Base-by-base conservation (phyloP, 2,329 filamentous ascomycete species). In the Helotiales sp. region DNA sequence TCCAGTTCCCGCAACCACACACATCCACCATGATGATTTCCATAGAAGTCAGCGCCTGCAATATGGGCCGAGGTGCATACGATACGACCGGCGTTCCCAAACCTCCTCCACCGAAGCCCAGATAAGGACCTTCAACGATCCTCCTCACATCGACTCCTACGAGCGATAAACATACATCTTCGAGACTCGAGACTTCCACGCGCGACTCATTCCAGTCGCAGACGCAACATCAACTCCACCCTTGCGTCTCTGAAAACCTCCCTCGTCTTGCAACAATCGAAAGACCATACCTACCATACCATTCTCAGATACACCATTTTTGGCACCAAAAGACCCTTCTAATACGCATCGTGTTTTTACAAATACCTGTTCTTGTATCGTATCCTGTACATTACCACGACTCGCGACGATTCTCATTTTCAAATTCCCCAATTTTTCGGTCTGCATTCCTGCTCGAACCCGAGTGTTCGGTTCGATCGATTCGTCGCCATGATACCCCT, bases 21-120 rank as follows among this genome's bases (percentile, higher is more conserved):
- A 69, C 40, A 43, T 60, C 45, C 64, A 73, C 63, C 40, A 73
- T 76, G 74, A 73, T 75, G 74, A 73, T 75, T 64, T 73, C 72
- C 60, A 69, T 63, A 72, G 72, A 75, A 64, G 67, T 71, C 43
- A 69, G 68, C 65, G 71, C 74, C 17, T 75, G 71, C 77, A 82
- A 84, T 76, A 84, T 84, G 81, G 83, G 82, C 69, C 80, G 83
- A 66, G 83, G 83, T 66, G 83, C 82, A 70, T 85, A 85, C 73
- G 83, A 85, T 71, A 84, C 82, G 70, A 85, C 83, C 26, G 82
- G 82, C 55, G 78, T 84, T 26, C 78, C 79, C 66, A 84, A 85
- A 77, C 83, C 83, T 64, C 75, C 74, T 59, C 73, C 73, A 67
- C 74, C 74, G 47, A 77, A 77, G 74, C 72, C 74, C n/a, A 75